Percentiles rank a stretch among this genome's conserved stretches.
These are phyloP conservation scores for Suillus paluster DNA, from an alignment of 768 basidiomycete genomes.

Conservation along the genomic window DNA sequence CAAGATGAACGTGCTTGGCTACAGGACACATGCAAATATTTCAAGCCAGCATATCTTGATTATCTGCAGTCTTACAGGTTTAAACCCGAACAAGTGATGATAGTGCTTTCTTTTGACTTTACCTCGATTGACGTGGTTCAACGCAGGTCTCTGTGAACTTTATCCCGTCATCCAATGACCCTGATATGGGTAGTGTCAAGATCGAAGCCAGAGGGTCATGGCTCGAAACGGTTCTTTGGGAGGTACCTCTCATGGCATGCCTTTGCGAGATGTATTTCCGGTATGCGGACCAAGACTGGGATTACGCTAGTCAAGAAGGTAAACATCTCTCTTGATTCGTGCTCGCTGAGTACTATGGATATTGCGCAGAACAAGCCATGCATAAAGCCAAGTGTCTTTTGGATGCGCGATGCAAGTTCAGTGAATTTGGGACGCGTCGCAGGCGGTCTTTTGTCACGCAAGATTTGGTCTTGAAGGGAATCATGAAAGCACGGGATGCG, in stretches of 20 bases:
- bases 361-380: constrained; percentile 65
- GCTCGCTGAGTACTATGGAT: not conserved
- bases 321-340: constrained; percentile 8
- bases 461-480: constrained; percentile 73
- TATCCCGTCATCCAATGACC: constrained; percentile 56
- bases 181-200: constrained; percentile 62
- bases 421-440: constrained; percentile 88
- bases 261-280: constrained; percentile 90
- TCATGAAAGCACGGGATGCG: constrained; percentile 61
- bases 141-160: constrained; percentile 68
- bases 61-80: constrained; percentile 74
- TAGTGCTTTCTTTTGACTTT: not conserved
- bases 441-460: constrained; percentile 77
- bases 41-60: constrained; percentile 72
- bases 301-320: constrained; percentile 83
- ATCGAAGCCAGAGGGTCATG: constrained; percentile 77
- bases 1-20: constrained; percentile 72
- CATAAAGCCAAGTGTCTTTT: constrained; percentile 70
- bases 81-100: constrained; percentile 53
- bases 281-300: constrained; percentile 82
- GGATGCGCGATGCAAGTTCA: constrained; percentile 67
- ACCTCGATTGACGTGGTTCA: not conserved
- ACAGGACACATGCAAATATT: constrained; percentile 68
- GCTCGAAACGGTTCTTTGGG: constrained; percentile 90
- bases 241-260: constrained; percentile 93